Evolutionary conservation across 169 alveolate genomes (phyloP).

Genomic region (Cryptosporidium meleagridis): DNA sequence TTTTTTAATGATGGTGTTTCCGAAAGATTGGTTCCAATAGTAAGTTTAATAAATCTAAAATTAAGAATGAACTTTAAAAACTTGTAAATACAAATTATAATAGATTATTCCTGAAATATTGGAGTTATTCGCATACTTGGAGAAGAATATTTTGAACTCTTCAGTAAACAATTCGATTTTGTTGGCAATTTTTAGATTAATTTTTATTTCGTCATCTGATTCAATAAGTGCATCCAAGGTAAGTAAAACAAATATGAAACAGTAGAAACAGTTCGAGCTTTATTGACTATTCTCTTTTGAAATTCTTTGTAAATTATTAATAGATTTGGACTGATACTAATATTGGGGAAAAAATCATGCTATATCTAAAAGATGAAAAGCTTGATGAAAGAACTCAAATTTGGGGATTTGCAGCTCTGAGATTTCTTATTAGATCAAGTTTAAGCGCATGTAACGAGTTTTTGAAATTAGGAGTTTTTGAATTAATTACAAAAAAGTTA

Average conservation of each 20-base stretch:
- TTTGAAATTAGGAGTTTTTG: constrained; percentile 47
- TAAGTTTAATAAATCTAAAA: constrained; percentile 10
- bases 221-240: constrained; percentile 49
- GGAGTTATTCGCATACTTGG: constrained; percentile 12
- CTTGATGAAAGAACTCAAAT: constrained; percentile 46
- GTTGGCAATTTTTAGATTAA: constrained; percentile 42
- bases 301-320: neutral
- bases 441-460: constrained; percentile 44
- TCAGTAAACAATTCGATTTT: constrained; percentile 26
- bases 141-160: neutral
- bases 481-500: constrained; percentile 38
- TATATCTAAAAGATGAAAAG: constrained; percentile 10
- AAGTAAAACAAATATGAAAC: neutral
- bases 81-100: neutral
- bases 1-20: constrained; percentile 65
- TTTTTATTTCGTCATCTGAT: constrained; percentile 65
- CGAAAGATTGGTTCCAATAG: constrained; percentile 20
- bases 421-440: constrained; percentile 54
- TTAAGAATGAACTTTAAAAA: neutral
- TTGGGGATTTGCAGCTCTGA: constrained; percentile 76
- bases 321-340: constrained; percentile 60
- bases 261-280: neutral
- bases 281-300: neutral
- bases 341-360: constrained; percentile 32
- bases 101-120: constrained; percentile 51